A percentile compares a stretch with the other conserved stretches of the same genome.
These are phyloP conservation scores for Periconia digitata DNA, from an alignment of 2,329 filamentous ascomycete genomes.

Conservation along the genomic window DNA sequence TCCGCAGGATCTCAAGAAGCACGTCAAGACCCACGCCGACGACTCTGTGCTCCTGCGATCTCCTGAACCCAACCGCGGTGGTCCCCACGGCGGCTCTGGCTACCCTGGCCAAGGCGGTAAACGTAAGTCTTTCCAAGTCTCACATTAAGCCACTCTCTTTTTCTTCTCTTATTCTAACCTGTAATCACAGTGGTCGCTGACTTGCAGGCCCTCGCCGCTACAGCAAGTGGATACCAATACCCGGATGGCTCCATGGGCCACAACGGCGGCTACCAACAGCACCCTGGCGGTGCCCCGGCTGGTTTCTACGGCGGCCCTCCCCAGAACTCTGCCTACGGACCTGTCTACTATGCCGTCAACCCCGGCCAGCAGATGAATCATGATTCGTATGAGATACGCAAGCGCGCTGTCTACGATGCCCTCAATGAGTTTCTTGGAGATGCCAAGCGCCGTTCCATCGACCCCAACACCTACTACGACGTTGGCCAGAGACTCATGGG, in stretches of 20 bases:
- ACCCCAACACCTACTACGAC: constrained; percentile 85
- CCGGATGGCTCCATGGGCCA: constrained; percentile 43
- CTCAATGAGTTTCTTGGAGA: constrained; percentile 93
- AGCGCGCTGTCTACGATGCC: constrained; percentile 78
- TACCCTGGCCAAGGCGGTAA: constrained; percentile 43
- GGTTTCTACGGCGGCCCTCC: constrained; percentile 57
- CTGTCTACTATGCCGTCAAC: constrained; percentile 76
- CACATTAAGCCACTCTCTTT: constrained; percentile 3
- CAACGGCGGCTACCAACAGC: constrained; percentile 51
- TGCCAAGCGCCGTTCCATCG: constrained; percentile 87
- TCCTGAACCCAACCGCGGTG: constrained; percentile 59
- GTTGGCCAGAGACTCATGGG: constrained; percentile 87
- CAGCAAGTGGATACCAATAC: constrained; percentile 52
- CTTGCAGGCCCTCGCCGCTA: constrained; percentile 52
- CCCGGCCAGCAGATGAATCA: constrained; percentile 68
- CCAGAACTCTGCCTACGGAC: constrained; percentile 60
- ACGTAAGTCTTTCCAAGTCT: constrained; percentile 38
- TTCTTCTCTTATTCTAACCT: constrained; percentile 36
- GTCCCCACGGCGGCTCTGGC: constrained; percentile 36
- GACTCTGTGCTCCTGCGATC: constrained; percentile 77
- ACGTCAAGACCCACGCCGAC: constrained; percentile 98
- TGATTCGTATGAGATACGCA: constrained; percentile 70
- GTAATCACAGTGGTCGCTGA: constrained; percentile 46
- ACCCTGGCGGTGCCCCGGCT: constrained; percentile 51
- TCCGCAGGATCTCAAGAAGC: constrained; percentile 98